phyloP scores from a whole-genome alignment of 495 filamentous ascomycete genomes.

The Penicillium manginii region DNA sequence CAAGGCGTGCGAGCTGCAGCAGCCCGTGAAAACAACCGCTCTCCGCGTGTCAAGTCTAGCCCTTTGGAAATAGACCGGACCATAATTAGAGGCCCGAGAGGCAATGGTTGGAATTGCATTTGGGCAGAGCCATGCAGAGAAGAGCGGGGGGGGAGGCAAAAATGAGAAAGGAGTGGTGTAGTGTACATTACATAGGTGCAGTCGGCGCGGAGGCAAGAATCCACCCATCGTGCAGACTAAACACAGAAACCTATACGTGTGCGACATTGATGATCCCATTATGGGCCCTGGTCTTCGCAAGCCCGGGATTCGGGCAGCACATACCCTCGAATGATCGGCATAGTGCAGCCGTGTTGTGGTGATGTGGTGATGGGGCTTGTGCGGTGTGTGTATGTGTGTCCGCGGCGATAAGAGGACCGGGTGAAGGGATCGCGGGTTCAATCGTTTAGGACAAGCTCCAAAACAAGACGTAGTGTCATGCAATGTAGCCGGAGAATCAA shows the following conservation, averaged over 20 bases:
- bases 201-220: constrained; percentile 1
- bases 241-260: not conserved
- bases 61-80: constrained; percentile 15
- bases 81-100: constrained; percentile 9
- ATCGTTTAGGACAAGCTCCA: not conserved
- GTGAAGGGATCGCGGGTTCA: not conserved
- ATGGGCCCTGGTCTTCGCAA: not conserved
- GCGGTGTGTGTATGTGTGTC: not conserved
- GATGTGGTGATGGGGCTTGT: not conserved
- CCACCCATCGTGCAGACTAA: not conserved
- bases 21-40: constrained; percentile 7
- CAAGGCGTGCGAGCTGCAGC: constrained; percentile 5
- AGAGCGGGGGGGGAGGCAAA: not conserved
- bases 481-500: not conserved
- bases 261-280: constrained; percentile 1
- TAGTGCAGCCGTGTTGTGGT: not conserved
- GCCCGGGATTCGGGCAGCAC: not conserved
- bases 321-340: not conserved
- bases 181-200: not conserved
- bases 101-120: constrained; percentile 12
- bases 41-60: constrained; percentile 8
- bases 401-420: not conserved
- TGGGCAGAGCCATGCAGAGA: constrained; percentile 1
- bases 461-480: not conserved
- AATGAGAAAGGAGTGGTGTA: no score